These are phyloP conservation scores for Gossypium arboreum DNA, from an alignment of 345 rosid genomes.

Conservation along the genomic window DNA sequence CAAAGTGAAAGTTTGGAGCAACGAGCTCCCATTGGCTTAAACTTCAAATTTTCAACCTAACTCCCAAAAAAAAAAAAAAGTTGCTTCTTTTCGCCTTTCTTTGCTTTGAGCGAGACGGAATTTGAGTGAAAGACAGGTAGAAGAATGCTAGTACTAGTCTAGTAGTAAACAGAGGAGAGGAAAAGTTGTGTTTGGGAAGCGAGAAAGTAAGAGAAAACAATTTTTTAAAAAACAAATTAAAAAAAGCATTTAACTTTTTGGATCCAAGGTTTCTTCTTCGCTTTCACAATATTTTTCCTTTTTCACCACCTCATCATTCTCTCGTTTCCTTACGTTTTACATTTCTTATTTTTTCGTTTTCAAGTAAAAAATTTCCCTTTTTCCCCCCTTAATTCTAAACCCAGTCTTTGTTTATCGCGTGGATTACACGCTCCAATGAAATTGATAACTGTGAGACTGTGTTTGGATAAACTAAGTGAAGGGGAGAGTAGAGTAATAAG, in stretches of 20 bases:
- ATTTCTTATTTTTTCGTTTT: neutral
- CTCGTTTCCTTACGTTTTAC: neutral
- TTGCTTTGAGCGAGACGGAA: slow-evolving; percentile 15
- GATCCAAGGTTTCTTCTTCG: neutral
- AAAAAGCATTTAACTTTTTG: neutral
- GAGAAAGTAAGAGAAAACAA: slow-evolving; percentile 25
- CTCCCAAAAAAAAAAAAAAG: neutral
- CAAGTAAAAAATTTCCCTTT: neutral
- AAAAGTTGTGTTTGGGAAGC: slow-evolving; percentile 34
- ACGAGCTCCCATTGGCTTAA: slow-evolving; percentile 69
- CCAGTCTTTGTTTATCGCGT: neutral
- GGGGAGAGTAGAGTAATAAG: neutral
- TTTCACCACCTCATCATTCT: neutral
- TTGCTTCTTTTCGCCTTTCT: neutral
- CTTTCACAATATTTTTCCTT: neutral
- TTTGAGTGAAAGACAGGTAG: slow-evolving; percentile 23
- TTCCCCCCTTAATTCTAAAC: neutral
- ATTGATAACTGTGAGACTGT: neutral
- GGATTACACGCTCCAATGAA: neutral
- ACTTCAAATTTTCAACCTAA: neutral
- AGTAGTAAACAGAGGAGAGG: slow-evolving; percentile 22
- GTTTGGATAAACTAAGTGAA: neutral
- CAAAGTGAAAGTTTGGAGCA: slow-evolving; percentile 89
- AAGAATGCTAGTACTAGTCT: slow-evolving; percentile 22
- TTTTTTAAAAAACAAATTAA: neutral